Conservation (phyloP, 139 green algal genomes). For the Deuterostichococcus epilithicus region DNA sequence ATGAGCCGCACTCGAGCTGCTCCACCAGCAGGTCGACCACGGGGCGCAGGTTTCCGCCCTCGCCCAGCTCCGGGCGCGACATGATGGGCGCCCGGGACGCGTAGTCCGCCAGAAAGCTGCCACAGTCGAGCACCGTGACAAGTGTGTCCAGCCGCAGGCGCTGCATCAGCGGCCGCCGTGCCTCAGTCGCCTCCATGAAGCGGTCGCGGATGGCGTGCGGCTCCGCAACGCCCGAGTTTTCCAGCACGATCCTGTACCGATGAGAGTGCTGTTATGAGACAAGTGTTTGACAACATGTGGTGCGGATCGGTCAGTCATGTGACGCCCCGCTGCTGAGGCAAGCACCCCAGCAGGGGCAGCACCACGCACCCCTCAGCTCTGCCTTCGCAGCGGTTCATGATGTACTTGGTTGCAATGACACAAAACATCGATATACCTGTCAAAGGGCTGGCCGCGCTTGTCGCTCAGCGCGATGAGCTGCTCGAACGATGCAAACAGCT, state of each 20-base stretch:
- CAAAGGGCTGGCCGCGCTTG: constrained; percentile 62
- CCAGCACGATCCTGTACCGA: constrained; percentile 74
- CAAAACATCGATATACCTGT: constrained; percentile 37
- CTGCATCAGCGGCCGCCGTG: background rate
- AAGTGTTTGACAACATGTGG: no score
- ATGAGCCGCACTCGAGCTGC: constrained; percentile 74
- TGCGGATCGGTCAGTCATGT: no score
- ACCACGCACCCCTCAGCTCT: no score
- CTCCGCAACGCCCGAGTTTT: constrained; percentile 91
- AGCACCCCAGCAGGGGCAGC: no score
- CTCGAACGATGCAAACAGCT: constrained; percentile 87
- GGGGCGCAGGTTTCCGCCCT: constrained; percentile 76
- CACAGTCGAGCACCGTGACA: constrained; percentile 77
- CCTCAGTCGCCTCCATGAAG: constrained; percentile 68
- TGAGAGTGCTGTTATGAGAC: background rate
- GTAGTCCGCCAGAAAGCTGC: constrained; percentile 77
- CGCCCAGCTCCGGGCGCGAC: constrained; percentile 80
- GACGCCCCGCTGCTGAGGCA: no score
- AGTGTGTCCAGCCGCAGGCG: constrained; percentile 75
- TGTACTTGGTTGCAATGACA: no score
- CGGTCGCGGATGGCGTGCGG: constrained; percentile 87
- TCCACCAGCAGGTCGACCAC: constrained; percentile 93
- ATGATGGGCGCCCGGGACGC: constrained; percentile 40
- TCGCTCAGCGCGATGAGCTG: constrained; percentile 75
- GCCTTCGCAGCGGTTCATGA: no score